Conservation (phyloP, 106 monocot species). For the Chionographis japonica region DNA sequence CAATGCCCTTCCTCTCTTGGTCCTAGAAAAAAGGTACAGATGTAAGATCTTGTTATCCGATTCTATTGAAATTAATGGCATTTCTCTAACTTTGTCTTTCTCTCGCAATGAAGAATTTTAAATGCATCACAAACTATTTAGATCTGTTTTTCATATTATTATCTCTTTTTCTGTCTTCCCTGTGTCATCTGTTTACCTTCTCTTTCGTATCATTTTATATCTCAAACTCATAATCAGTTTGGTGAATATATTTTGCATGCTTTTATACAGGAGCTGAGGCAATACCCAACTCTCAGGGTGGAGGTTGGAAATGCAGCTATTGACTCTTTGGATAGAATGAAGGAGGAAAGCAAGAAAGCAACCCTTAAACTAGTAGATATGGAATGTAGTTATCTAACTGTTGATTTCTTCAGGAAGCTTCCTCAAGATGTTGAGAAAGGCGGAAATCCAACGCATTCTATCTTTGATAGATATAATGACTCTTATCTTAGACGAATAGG, state of each 20-base stretch:
- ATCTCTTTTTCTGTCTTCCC: no score
- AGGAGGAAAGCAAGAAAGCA: slow-evolving; percentile 88
- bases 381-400: slow-evolving; percentile 91
- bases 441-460: slow-evolving; percentile 86
- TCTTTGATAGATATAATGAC: slow-evolving; percentile 94
- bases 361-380: slow-evolving; percentile 89
- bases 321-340: slow-evolving; percentile 90
- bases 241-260: neutral
- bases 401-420: slow-evolving; percentile 98
- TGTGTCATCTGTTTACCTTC: neutral
- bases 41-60: no score
- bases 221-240: no score
- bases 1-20: no score
- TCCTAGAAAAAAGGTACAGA: no score
- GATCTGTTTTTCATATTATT: no score
- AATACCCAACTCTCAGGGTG: slow-evolving; percentile 79
- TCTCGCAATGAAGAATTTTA: no score
- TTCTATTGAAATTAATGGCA: no score
- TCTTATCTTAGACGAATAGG: slow-evolving; percentile 86
- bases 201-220: neutral
- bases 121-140: no score
- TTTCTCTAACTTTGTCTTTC: no score
- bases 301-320: slow-evolving; percentile 85
- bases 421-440: slow-evolving; percentile 96
- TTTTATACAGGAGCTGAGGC: slow-evolving; percentile 72